Conservation (phyloP, 352 stramenopile genomes). For the Phytophthora nicotianae region DNA sequence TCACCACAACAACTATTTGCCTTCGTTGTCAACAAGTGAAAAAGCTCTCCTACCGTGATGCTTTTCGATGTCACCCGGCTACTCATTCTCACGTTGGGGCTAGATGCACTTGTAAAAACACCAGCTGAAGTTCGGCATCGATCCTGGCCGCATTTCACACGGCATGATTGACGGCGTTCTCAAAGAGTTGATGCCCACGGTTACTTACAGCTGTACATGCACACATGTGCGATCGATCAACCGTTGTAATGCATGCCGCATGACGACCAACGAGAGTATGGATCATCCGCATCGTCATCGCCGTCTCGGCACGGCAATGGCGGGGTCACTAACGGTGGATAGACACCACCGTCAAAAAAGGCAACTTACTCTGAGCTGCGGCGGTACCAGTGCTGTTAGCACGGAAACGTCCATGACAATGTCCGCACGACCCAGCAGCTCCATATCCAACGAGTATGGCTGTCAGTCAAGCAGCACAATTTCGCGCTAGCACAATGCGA, state of each 20-base stretch:
- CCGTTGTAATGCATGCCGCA: neutral
- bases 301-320: slow-evolving; percentile 16
- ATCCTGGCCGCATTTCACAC: neutral
- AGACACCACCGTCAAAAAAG: slow-evolving; percentile 12
- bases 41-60: no score
- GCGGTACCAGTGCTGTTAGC: slow-evolving; percentile 1
- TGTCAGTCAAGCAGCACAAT: slow-evolving; percentile 9
- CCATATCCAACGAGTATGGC: slow-evolving; percentile 17
- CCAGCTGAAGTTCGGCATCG: no score
- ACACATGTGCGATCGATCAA: neutral
- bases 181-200: neutral
- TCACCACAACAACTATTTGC: no score
- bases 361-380: neutral
- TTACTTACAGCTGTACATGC: neutral
- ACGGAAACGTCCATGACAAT: slow-evolving; percentile 1
- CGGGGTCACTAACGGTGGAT: slow-evolving; percentile 14
- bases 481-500: neutral
- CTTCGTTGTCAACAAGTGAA: no score
- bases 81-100: no score
- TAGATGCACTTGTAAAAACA: no score
- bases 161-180: neutral
- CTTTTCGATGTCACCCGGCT: no score
- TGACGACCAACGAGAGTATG: slow-evolving; percentile 17
- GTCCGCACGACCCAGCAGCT: neutral
- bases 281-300: slow-evolving; percentile 10